A percentile compares a stretch with the other conserved stretches of the same genome.
These are phyloP conservation scores for Colletotrichum tropicale DNA, from an alignment of 2,329 filamentous ascomycete species.

Conservation along the genomic window DNA sequence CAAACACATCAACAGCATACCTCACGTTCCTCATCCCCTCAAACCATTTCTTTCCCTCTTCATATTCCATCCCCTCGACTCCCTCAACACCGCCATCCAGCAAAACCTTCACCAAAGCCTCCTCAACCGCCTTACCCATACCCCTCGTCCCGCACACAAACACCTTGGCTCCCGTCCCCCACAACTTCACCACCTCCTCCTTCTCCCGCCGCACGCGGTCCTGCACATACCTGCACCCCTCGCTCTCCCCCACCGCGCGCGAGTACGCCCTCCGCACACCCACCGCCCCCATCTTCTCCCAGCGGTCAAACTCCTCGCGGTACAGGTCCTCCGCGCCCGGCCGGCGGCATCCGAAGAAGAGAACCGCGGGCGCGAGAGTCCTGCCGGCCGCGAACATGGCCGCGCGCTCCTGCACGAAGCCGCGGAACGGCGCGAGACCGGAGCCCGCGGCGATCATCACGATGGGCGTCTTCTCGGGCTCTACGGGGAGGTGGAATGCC, in stretches of 20 bases:
- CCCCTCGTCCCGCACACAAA: constrained; percentile 65
- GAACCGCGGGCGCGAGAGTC: constrained; percentile 37
- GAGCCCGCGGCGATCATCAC: constrained; percentile 45
- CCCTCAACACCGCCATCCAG: constrained; percentile 26
- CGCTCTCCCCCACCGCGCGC: constrained; percentile 42
- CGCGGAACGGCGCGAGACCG: constrained; percentile 36
- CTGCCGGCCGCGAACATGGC: constrained; percentile 50
- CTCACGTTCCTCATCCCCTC: constrained; percentile 56
- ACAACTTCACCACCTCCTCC: constrained; percentile 33
- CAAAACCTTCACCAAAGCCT: constrained; percentile 25
- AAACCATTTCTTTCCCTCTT: constrained; percentile 51
- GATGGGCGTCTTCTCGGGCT: constrained; percentile 41
- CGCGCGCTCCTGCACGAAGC: constrained; percentile 24
- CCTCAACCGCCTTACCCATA: constrained; percentile 45
- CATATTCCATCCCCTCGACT: constrained; percentile 31
- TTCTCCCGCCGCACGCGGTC: constrained; percentile 41
- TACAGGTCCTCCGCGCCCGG: constrained; percentile 50
- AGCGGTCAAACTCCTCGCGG: constrained; percentile 43
- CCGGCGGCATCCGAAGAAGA: constrained; percentile 55
- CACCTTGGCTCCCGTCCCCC: constrained; percentile 49
- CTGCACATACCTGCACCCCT: constrained; percentile 55
- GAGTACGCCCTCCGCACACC: constrained; percentile 63
- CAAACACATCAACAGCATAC: constrained; percentile 67
- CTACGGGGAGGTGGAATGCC: constrained; percentile 47
- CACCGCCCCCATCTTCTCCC: constrained; percentile 54